phyloP scores from a whole-genome alignment of 2,329 filamentous ascomycete genomes.

The Diaporthe vaccinii region DNA sequence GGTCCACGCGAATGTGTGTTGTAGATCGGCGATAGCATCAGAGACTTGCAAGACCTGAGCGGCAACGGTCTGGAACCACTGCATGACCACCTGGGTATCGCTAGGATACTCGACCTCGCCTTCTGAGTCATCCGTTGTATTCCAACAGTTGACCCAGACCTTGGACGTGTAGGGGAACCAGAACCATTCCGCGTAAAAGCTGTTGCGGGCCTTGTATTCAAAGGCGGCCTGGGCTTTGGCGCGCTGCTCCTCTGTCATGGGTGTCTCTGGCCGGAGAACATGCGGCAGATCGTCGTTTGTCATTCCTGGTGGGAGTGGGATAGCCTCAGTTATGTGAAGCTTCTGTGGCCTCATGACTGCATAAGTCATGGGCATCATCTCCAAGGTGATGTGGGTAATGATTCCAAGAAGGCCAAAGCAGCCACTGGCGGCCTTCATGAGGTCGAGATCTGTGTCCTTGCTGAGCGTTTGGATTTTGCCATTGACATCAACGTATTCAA shows the following conservation, averaged over 20 bases:
- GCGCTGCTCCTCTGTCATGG: conserved; percentile 51
- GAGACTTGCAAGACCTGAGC: conserved; percentile 45
- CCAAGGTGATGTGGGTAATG: conserved; percentile 62
- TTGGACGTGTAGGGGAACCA: conserved; percentile 63
- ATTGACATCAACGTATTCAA: conserved; percentile 63
- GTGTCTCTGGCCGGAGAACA: conserved; percentile 49
- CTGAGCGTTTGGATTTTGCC: conserved; percentile 51
- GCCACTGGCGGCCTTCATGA: conserved; percentile 58
- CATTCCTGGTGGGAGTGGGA: conserved; percentile 56
- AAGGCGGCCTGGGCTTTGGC: conserved; percentile 53
- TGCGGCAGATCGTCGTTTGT: conserved; percentile 53
- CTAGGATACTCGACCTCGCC: conserved; percentile 54
- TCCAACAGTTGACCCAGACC: conserved; percentile 63
- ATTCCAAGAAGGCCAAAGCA: conserved; percentile 62
- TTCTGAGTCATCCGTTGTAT: conserved; percentile 50
- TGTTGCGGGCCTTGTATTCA: conserved; percentile 52
- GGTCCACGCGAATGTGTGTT: conserved; percentile 35
- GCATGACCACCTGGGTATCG: conserved; percentile 46
- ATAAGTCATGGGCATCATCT: conserved; percentile 61
- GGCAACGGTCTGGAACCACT: conserved; percentile 44
- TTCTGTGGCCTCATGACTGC: conserved; percentile 61
- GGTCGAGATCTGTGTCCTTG: conserved; percentile 53
- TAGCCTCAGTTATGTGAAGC: conserved; percentile 55
- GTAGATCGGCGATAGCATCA: conserved; percentile 46
- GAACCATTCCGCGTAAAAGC: conserved; percentile 64